Percentiles rank a stretch among this genome's conserved stretches.
phyloP scores from a whole-genome alignment of 352 stramenopile genomes.

The Phytophthora uliginosa region DNA sequence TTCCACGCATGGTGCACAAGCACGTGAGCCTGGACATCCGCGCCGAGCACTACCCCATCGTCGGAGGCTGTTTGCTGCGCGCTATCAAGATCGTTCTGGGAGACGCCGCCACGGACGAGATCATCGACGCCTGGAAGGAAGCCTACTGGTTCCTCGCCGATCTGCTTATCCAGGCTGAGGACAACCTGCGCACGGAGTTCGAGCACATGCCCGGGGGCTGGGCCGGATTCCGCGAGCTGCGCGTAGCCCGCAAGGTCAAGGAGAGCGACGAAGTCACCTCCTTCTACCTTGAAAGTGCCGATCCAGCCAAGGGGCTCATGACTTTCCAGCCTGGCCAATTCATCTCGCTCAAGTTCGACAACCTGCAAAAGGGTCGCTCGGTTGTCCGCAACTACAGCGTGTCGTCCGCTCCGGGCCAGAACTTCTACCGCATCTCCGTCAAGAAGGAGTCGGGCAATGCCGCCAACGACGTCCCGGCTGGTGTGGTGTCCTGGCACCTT shows the following conservation, averaged over 20 bases:
- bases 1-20: slow-evolving; percentile 71
- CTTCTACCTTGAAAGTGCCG: slow-evolving; percentile 62
- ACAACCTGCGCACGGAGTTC: slow-evolving; percentile 46
- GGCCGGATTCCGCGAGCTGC: slow-evolving; percentile 68
- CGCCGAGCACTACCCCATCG: slow-evolving; percentile 78
- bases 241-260: slow-evolving; percentile 56
- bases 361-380: slow-evolving; percentile 44
- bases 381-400: slow-evolving; percentile 72
- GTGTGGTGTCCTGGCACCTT: slow-evolving; percentile 65
- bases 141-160: slow-evolving; percentile 67
- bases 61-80: slow-evolving; percentile 60
- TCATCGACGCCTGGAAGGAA: slow-evolving; percentile 66
- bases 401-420: slow-evolving; percentile 44
- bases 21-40: slow-evolving; percentile 71
- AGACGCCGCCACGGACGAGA: slow-evolving; percentile 68
- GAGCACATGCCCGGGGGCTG: slow-evolving; percentile 53
- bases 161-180: slow-evolving; percentile 71
- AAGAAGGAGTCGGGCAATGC: slow-evolving; percentile 56
- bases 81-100: slow-evolving; percentile 68
- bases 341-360: slow-evolving; percentile 60
- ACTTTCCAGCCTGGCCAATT: slow-evolving; percentile 70
- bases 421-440: slow-evolving; percentile 70
- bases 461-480: slow-evolving; percentile 38
- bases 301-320: slow-evolving; percentile 44
- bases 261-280: slow-evolving; percentile 64